Evolutionary conservation across 2,329 filamentous ascomycete genomes (phyloP).

Genomic region (Davidsoniella virescens): DNA sequence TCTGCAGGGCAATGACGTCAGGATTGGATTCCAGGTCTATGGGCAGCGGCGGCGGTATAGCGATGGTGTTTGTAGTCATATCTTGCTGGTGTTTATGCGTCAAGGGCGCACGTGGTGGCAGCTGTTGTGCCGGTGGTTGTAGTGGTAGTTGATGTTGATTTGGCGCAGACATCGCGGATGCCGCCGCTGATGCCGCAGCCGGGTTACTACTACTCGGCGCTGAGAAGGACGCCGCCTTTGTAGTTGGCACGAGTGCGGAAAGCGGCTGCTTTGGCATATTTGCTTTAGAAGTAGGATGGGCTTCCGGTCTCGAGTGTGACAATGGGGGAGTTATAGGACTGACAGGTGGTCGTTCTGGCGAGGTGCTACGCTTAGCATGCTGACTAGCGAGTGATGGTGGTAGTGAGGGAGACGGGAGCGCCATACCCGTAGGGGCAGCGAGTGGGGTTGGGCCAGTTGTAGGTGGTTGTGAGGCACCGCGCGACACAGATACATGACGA

Average conservation of each 20-base stretch:
- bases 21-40: constrained; percentile 52
- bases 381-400: constrained; percentile 10
- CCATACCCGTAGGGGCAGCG: constrained; percentile 10
- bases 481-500: constrained; percentile 13
- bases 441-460: constrained; percentile 1
- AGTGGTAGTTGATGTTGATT: constrained; percentile 12
- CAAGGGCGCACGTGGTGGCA: constrained; percentile 23
- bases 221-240: background rate
- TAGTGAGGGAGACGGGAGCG: constrained; percentile 6
- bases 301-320: constrained; percentile 20
- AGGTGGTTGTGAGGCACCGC: constrained; percentile 7
- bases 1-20: constrained; percentile 73
- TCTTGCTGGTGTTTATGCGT: constrained; percentile 30
- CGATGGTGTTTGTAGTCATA: constrained; percentile 20
- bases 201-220: constrained; percentile 10
- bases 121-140: constrained; percentile 13
- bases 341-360: constrained; percentile 33
- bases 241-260: background rate
- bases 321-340: constrained; percentile 39
- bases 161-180: constrained; percentile 8
- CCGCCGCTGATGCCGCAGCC: constrained; percentile 6
- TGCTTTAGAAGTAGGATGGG: constrained; percentile 7
- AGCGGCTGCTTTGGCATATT: background rate
- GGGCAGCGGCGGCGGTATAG: constrained; percentile 33
- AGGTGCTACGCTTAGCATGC: constrained; percentile 22